Evolutionary conservation across 2,329 filamentous ascomycete species (phyloP).

Genomic region (Colletotrichum sp.): DNA sequence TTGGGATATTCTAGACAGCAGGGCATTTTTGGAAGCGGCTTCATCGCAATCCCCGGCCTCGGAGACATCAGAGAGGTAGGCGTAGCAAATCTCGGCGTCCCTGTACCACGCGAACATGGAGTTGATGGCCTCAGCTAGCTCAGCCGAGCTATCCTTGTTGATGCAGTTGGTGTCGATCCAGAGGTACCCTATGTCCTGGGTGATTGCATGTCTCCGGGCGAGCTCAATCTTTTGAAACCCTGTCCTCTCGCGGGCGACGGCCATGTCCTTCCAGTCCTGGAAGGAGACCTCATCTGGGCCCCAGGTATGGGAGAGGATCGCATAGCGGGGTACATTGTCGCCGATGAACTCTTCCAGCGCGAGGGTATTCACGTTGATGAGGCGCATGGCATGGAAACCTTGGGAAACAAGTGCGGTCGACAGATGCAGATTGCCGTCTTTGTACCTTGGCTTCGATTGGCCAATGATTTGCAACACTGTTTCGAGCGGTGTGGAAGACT

Average conservation of each 20-base stretch:
- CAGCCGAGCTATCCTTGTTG: constrained; percentile 17
- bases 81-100: constrained; percentile 15
- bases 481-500: neutral
- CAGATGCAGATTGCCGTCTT: neutral
- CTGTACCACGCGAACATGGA: constrained; percentile 23
- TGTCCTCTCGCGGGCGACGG: neutral
- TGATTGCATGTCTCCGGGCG: neutral
- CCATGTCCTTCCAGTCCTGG: constrained; percentile 15
- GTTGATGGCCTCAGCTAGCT: constrained; percentile 19
- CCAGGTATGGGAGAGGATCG: constrained; percentile 31
- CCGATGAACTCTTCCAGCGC: constrained; percentile 27
- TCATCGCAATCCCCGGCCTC: neutral
- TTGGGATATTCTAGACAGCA: neutral
- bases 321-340: constrained; percentile 24
- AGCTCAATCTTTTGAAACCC: constrained; percentile 12
- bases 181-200: constrained; percentile 3
- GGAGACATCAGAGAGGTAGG: constrained; percentile 11
- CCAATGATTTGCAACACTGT: neutral
- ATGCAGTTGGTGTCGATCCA: constrained; percentile 26
- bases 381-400: constrained; percentile 26
- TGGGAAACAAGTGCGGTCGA: neutral
- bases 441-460: neutral
- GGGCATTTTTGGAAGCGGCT: neutral
- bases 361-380: constrained; percentile 28
- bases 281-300: constrained; percentile 22